phyloP scores from a whole-genome alignment of 345 rosid genomes.

The Eucalyptus camaldulensis region DNA sequence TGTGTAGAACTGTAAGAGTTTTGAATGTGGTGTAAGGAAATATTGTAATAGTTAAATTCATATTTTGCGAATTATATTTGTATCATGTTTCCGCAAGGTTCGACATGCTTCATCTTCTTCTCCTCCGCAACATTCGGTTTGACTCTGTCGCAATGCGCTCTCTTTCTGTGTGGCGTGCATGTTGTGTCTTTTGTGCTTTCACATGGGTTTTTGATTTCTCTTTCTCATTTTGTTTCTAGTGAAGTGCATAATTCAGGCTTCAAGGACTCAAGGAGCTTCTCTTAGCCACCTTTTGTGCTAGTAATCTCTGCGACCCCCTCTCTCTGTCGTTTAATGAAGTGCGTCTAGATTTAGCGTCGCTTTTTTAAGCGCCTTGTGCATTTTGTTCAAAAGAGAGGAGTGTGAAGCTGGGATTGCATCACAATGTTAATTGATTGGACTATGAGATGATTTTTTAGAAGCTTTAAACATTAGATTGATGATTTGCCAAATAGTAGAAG shows the following conservation, averaged over 20 bases:
- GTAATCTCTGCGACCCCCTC: constrained; percentile 3
- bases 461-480: background rate
- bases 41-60: too few species aligned
- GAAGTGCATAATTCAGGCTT: constrained; percentile 6
- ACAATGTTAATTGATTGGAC: background rate
- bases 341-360: background rate
- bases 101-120: constrained; percentile 6
- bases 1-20: too few species aligned
- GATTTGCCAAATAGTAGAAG: background rate
- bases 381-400: background rate
- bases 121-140: background rate
- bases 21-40: too few species aligned
- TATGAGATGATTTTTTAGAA: background rate
- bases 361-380: background rate
- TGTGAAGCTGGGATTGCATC: background rate
- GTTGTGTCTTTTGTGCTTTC: background rate
- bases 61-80: too few species aligned
- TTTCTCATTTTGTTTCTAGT: background rate
- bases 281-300: constrained; percentile 14
- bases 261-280: constrained; percentile 7
- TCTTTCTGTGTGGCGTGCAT: background rate
- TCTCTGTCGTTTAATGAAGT: too few species aligned
- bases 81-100: too few species aligned
- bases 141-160: background rate
- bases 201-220: background rate